Base-by-base conservation (phyloP, 2,329 filamentous ascomycete species). In the Neobulgaria alba region DNA sequence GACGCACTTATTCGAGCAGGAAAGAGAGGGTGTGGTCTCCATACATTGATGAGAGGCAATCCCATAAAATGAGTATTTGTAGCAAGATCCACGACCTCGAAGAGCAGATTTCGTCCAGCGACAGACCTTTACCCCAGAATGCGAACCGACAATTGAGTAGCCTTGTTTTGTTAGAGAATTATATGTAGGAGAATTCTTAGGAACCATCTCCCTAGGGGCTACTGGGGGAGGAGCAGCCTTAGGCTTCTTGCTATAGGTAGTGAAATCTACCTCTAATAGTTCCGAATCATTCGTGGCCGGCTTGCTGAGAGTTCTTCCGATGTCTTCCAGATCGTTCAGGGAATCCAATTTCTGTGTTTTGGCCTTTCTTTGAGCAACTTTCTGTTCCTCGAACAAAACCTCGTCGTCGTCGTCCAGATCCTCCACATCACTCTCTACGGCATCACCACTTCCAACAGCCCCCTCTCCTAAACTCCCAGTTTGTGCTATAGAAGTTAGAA, bases 81-180 rank as follows among this genome's bases (percentile, higher is more conserved):
- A 98, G 68, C 90, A 98, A 17, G 86, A 94, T 3, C 90, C 92
- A 30, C 90, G 82, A 10, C 90, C 90, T 29, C 90, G 85, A 1
- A 96, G 78, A 8, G 90, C 90, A 1, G 89, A 95, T 65, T 98
- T 98, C 8, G 92, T 96, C 90, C 90, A 98, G 21, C 92, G 85
- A 60, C 90, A 98, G 55, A 95, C 95, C 64, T 96, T 96, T 51
- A 96, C 90, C 20, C 90, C 90, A 0, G 87, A 94, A 65, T 96
- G 92, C 0, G 86, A 90, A 39, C 92, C 92, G 29, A 98, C 84
- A 43, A 96, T 95, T 1, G 85, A 82, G 61, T 96, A 96, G 18
- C 90, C 90, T 69, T 98, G 90, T 61, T 96, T 98, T 1, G 90
- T 96, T 32, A 96, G 75, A 14, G 90, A 77, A 10, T 79, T 73